These are phyloP conservation scores for Ustilago bromivora DNA, from an alignment of 1,284 basidiomycete genomes.

Conservation along the genomic window DNA sequence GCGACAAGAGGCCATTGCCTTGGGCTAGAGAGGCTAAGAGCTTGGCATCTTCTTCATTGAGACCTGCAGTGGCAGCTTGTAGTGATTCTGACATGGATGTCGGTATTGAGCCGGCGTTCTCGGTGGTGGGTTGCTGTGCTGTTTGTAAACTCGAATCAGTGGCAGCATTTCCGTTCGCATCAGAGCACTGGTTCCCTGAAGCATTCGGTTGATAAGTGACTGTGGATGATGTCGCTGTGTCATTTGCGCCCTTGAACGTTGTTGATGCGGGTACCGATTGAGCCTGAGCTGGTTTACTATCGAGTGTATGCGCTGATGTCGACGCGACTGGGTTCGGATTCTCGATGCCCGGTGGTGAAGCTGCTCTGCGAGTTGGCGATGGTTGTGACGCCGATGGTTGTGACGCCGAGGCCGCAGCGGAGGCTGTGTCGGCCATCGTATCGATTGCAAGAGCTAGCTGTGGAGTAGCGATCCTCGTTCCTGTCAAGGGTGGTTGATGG, in stretches of 20 bases:
- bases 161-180: neutral
- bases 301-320: slow-evolving; percentile 55
- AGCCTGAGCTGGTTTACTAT: slow-evolving; percentile 10
- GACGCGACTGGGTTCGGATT: slow-evolving; percentile 50
- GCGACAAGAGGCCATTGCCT: slow-evolving; percentile 42
- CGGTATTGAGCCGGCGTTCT: slow-evolving; percentile 7
- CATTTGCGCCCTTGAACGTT: neutral
- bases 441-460: neutral
- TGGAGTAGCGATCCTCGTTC: neutral
- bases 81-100: slow-evolving; percentile 26
- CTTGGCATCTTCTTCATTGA: slow-evolving; percentile 58
- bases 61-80: slow-evolving; percentile 31
- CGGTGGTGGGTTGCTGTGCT: neutral
- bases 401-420: neutral
- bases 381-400: slow-evolving; percentile 23
- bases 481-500: slow-evolving; percentile 16
- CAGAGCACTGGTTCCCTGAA: slow-evolving; percentile 4
- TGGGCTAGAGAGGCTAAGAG: slow-evolving; percentile 53
- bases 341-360: slow-evolving; percentile 44
- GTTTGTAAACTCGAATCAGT: neutral
- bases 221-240: neutral
- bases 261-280: neutral
- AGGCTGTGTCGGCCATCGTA: slow-evolving; percentile 26
- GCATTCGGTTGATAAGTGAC: neutral
- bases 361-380: slow-evolving; percentile 31